phyloP scores from a whole-genome alignment of 2,329 filamentous ascomycete species.

The Bimuria novae-zelandiae region DNA sequence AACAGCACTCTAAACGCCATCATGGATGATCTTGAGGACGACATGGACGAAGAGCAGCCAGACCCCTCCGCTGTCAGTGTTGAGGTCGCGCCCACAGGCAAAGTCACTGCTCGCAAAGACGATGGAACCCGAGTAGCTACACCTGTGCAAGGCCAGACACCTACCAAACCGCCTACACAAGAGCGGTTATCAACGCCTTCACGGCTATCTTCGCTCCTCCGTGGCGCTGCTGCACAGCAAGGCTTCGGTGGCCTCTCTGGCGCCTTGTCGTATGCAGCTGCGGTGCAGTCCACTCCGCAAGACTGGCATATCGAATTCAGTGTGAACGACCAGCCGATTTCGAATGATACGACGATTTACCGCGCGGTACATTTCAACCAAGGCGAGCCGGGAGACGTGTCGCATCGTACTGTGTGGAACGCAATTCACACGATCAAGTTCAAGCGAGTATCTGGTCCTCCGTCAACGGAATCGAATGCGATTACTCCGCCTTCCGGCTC shows the following conservation, averaged over 20 bases:
- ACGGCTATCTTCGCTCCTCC: slow-evolving; percentile 37
- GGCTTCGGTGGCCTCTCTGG: slow-evolving; percentile 48
- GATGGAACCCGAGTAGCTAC: slow-evolving; percentile 87
- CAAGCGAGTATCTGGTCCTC: slow-evolving; percentile 80
- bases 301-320: slow-evolving; percentile 99
- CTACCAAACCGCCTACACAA: slow-evolving; percentile 36
- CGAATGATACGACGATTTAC: slow-evolving; percentile 94
- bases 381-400: slow-evolving; percentile 65
- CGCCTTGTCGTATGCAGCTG: slow-evolving; percentile 81
- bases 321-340: slow-evolving; percentile 79
- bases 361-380: slow-evolving; percentile 82
- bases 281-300: slow-evolving; percentile 77
- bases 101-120: slow-evolving; percentile 87
- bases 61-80: slow-evolving; percentile 89
- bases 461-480: slow-evolving; percentile 71
- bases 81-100: slow-evolving; percentile 83
- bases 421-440: slow-evolving; percentile 91
- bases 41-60: slow-evolving; percentile 72
- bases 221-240: slow-evolving; percentile 39
- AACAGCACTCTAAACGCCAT: slow-evolving; percentile 74
- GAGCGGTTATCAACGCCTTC: slow-evolving; percentile 35
- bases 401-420: slow-evolving; percentile 83
- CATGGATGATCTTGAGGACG: slow-evolving; percentile 86
- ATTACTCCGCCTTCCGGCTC: slow-evolving; percentile 60
- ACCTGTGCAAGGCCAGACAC: slow-evolving; percentile 64